Conservation (phyloP, 73 alveolate genomes). For the Durusdinium trenchii region DNA sequence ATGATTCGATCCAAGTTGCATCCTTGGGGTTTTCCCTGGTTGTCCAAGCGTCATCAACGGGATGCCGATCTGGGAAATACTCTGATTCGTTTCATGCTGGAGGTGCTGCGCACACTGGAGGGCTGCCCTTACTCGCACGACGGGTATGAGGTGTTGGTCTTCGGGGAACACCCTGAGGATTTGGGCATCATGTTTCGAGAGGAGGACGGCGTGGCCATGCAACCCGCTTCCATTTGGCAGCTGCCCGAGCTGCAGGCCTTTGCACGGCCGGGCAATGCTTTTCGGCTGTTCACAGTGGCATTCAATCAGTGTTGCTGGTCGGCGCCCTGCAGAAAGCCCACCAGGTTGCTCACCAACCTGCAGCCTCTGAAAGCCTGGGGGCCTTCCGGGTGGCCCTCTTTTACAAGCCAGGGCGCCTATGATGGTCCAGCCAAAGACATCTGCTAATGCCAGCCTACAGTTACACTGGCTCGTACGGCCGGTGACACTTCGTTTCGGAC, state of each 20-base stretch:
- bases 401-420: not conserved
- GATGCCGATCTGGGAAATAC: not conserved
- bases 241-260: not conserved
- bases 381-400: not conserved
- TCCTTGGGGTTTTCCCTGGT: constrained; percentile 42
- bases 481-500: not conserved
- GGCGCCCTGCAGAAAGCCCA: constrained; percentile 32
- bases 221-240: constrained; percentile 51
- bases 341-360: not conserved
- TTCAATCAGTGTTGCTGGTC: constrained; percentile 32
- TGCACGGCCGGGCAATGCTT: too few relatives aligned
- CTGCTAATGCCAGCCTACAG: not conserved
- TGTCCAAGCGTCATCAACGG: not conserved
- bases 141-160: not conserved
- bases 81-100: not conserved
- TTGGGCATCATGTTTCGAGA: not conserved
- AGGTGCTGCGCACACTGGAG: not conserved
- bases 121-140: not conserved
- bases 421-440: not conserved
- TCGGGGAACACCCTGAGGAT: too few relatives aligned
- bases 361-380: not conserved
- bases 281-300: not conserved
- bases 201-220: constrained; percentile 15
- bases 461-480: not conserved
- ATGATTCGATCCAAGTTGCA: not conserved